Evolutionary conservation across 768 basidiomycete species (phyloP).

Genomic region (Psilocybe azurescens): DNA sequence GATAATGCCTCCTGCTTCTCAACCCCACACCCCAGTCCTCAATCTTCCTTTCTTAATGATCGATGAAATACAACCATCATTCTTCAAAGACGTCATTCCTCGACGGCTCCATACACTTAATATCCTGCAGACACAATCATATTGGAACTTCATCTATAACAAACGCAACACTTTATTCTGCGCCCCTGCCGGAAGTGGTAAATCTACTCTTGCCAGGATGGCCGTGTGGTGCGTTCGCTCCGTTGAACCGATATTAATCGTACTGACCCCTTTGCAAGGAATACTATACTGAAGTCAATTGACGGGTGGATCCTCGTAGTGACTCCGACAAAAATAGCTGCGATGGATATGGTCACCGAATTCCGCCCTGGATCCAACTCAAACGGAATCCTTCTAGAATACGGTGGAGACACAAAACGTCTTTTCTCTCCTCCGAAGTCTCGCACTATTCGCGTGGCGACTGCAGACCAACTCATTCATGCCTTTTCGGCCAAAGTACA

Average conservation of each 20-base stretch:
- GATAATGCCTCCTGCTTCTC: slow-evolving; percentile 72
- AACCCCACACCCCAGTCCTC: slow-evolving; percentile 64
- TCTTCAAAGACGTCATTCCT: slow-evolving; percentile 53
- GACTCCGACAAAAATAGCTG: slow-evolving; percentile 60
- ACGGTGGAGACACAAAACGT: slow-evolving; percentile 18
- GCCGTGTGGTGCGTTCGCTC: slow-evolving; percentile 66
- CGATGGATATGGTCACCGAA: slow-evolving; percentile 59
- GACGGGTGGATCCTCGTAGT: slow-evolving; percentile 69
- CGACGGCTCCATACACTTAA: slow-evolving; percentile 66
- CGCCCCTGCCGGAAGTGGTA: slow-evolving; percentile 83
- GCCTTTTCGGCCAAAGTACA: slow-evolving; percentile 40
- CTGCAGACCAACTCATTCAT: slow-evolving; percentile 55
- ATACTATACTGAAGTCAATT: slow-evolving; percentile 46
- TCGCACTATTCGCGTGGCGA: slow-evolving; percentile 59
- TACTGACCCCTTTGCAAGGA: slow-evolving; percentile 46
- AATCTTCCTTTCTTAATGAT: slow-evolving; percentile 78
- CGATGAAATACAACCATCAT: slow-evolving; percentile 32
- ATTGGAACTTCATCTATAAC: slow-evolving; percentile 82
- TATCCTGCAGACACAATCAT: slow-evolving; percentile 86
- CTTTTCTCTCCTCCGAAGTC: slow-evolving; percentile 38
- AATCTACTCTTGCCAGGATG: slow-evolving; percentile 74
- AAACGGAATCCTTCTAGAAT: slow-evolving; percentile 46
- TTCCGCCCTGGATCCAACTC: slow-evolving; percentile 46
- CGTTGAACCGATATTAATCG: not conserved
- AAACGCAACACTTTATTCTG: slow-evolving; percentile 71